Evolutionary conservation across 2,329 filamentous ascomycete genomes (phyloP), one percentile per base, ranked within the genome.

Genomic region (Davidsoniella neocaledoniae): DNA sequence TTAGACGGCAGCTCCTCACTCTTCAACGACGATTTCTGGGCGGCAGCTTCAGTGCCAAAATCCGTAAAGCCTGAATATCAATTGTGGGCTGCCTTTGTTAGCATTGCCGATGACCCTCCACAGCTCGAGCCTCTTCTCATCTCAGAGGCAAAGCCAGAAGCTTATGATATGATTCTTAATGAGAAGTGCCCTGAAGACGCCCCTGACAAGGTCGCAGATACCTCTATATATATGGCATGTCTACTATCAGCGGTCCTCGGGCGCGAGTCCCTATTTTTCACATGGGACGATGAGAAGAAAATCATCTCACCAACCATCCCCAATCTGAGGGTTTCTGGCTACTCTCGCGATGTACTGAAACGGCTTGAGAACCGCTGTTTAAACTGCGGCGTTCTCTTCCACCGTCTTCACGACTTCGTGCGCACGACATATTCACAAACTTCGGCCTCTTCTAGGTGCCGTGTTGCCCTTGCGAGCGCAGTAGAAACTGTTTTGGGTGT

Each of bases 231-330:
- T 57, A 63, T 69, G 46, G 62, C 69, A 16, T 80, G 78, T 9
- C 65, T 90, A 0, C 67, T 82, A 54, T 73, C 77, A 10, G 66
- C 90, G 1, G 76, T 77, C 0, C 71, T 87, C 5, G 85, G 84
- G 0, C 72, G 83, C 44, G 79, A 78, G 38, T 88, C 84, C 0
- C 68, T 82, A 1, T 72, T 91, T 33, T 91, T 86, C 60, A 59
- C 63, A 0, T 86, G 76, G 69, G 67, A 79, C 46, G 60, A 68
- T 2, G 65, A 67, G 2, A 68, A 68, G 25, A 64, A 63, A 21
- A 65, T 64, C 0, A 86, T 88, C 56, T 61, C 64, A 14, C 67
- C 71, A 8, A 62, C 64, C 2, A 56, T 73, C 1, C 57, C 66
- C 0, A 61, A 64, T 5, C 66, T 76, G 53, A 68, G 74, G 44